Base-by-base conservation (phyloP, 805 yeast genomes). In the Schwanniomyces polymorphus region DNA sequence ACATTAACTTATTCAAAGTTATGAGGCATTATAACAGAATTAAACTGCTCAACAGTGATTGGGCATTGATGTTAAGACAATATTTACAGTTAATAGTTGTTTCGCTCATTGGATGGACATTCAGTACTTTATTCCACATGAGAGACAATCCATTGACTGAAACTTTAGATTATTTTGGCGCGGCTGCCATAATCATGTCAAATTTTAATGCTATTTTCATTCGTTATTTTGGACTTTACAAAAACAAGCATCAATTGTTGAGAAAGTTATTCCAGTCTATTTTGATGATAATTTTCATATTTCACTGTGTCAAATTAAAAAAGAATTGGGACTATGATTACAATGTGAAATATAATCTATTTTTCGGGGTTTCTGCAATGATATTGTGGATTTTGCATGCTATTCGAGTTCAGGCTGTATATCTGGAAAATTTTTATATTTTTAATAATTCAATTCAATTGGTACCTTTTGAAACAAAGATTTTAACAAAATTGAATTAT, bases 121-220 rank as follows among this genome's bases (percentile, higher is more conserved):
- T 61, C 47, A 69, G 75, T 44, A 57, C 65, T 5, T 34, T 71
- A 11, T 74, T 71, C 51, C 78, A 74, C 49, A 62, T 61, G 14
- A 55, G 75, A 33, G 78, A 74, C 47, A 56, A 55, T 27, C 56
- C 71, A 0, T 7, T 59, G 8, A 71, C 78, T 5, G 78, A 74
- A 49, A 60, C 71, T 4, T 49, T 73, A 34, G 78, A 74, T 49
- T 74, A 74, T 53, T 60, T 61, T 42, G 77, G 77, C 1, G 78
- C 78, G 2, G 66, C 70, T 26, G 62, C 64, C 16, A 68, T 74
- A 2, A 58, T 72, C 3, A 45, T 70, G 29, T 55, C 64, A 39
- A 70, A 70, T 45, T 69, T 71, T 53, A 68, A 67, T 43, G 68
- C 67, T 2, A 63, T 73, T 1, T 46, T 51, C 4, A 56, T 68